Base-by-base conservation (phyloP, 2,329 filamentous ascomycete species). In the Pochonia chlamydosporia region DNA sequence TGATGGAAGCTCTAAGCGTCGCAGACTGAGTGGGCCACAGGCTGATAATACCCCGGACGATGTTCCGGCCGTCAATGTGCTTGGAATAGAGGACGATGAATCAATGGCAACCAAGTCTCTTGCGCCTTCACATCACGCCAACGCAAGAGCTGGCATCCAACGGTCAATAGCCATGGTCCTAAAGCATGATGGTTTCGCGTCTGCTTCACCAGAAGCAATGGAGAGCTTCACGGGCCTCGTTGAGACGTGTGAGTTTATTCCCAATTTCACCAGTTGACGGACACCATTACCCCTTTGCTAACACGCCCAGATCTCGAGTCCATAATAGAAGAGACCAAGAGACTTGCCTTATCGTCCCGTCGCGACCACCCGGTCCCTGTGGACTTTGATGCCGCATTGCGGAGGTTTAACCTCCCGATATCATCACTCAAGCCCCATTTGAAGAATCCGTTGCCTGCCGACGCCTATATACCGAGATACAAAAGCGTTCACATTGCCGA, bases 131-230 rank as follows among this genome's bases (percentile, higher is more conserved):
- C 56, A 59, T 26, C 64, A 65, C 46, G 57, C 58, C 25, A 59
- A 64, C 49, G 64, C 63, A 6, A 57, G 66, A 47, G 48, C 50
- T 16, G 60, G 73, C 2, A 64, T 85, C 23, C 71, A 73, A 40
- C 74, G 79, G 43, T 75, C 78, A 10, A 76, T 84, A 47, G 74
- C 72, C 0, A 59, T 83, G 47, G 72, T 73, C 3, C 61, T 84
- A 24, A 64, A 75, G 36, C 74, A 82, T 50, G 74, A 82, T 31
- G 81, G 81, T 24, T 85, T 84, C 54, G 68, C 74, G 25, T 66
- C 69, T 23, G 74, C 79, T 13, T 73, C 68, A 1, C 69, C 71
- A 7, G 75, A 81, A 45, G 79, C 81, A 2, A 61, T 85, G 54
- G 79, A 84, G 59, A 75, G 75, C 53, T 78, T 84, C 37, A 72